Evolutionary conservation across 148 eudicot genomes (phyloP).

Genomic region (Pouteria glomerata): DNA sequence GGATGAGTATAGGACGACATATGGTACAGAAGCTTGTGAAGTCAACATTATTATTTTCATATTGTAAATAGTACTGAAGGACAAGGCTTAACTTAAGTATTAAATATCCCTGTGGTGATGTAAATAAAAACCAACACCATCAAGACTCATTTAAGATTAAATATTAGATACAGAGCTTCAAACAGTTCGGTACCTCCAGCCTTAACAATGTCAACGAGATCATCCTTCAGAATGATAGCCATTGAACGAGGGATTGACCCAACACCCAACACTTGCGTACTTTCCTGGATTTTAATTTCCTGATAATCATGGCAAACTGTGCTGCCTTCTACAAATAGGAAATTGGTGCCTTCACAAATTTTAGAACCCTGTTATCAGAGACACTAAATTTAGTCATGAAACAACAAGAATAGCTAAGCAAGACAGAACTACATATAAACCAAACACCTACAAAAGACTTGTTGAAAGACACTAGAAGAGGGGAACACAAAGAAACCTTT

Average conservation of each 20-base stretch:
- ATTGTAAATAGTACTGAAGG: too few relatives aligned
- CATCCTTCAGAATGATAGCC: conserved; percentile 80
- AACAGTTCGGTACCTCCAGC: conserved; percentile 56
- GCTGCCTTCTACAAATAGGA: conserved; percentile 60
- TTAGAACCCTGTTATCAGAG: conserved; percentile 23
- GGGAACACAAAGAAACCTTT: background rate
- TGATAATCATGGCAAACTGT: conserved; percentile 81
- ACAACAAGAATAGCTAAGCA: background rate
- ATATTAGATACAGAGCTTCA: too few relatives aligned
- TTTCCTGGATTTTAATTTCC: conserved; percentile 95
- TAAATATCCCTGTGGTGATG: background rate
- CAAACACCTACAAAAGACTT: background rate
- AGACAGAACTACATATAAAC: background rate
- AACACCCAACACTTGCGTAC: conserved; percentile 80
- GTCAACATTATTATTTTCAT: too few relatives aligned
- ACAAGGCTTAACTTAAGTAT: too few relatives aligned
- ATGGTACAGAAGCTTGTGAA: too few relatives aligned
- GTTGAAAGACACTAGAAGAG: background rate
- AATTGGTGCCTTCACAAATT: conserved; percentile 70
- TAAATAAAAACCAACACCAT: background rate
- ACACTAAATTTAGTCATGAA: background rate
- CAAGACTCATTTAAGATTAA: background rate
- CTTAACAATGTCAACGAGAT: conserved; percentile 89
- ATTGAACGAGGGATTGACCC: conserved; percentile 97
- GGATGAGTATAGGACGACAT: too few relatives aligned